A percentile compares a stretch with the other conserved stretches of the same genome.
Evolutionary conservation across 1,284 basidiomycete species (phyloP).

Genomic region (Cutaneotrichosporon sp.): DNA sequence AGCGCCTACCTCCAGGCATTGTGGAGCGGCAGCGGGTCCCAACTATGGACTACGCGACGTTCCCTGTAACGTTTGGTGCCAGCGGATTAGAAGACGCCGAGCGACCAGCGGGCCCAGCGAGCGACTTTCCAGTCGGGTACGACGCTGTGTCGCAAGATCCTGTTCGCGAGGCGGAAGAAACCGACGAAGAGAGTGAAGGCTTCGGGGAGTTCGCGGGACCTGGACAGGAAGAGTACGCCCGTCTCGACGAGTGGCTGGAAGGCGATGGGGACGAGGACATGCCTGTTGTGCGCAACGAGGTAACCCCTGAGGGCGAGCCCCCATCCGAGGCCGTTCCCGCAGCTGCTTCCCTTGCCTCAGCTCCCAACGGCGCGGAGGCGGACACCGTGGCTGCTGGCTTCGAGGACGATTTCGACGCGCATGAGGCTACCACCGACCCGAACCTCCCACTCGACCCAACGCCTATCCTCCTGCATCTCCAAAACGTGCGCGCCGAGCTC

Average conservation of each 20-base stretch:
- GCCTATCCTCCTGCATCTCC: conserved; percentile 43
- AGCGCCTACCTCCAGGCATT: background rate
- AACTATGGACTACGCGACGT: conserved; percentile 9
- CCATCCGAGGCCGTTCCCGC: background rate
- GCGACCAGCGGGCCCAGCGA: conserved; percentile 9
- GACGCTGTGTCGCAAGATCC: conserved; percentile 1
- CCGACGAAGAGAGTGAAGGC: conserved; percentile 19
- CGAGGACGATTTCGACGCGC: conserved; percentile 41
- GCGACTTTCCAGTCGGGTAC: conserved; percentile 22
- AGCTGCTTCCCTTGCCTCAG: background rate
- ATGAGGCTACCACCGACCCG: background rate
- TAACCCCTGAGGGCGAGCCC: background rate
- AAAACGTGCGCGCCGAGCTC: conserved; percentile 44
- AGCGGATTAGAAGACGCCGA: background rate
- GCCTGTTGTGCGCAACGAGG: conserved; percentile 1
- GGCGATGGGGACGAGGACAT: conserved; percentile 21
- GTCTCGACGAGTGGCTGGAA: conserved; percentile 46
- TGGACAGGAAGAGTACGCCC: conserved; percentile 37
- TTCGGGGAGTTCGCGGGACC: conserved; percentile 26
- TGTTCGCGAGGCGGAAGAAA: background rate
- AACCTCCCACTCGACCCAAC: conserved; percentile 41
- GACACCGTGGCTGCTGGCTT: conserved; percentile 23
- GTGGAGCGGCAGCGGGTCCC: background rate
- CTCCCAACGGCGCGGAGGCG: background rate
- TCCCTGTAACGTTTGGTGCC: conserved; percentile 22